Evolutionary conservation across 352 stramenopile genomes (phyloP).

Genomic region (Elongisporangium undulatum): DNA sequence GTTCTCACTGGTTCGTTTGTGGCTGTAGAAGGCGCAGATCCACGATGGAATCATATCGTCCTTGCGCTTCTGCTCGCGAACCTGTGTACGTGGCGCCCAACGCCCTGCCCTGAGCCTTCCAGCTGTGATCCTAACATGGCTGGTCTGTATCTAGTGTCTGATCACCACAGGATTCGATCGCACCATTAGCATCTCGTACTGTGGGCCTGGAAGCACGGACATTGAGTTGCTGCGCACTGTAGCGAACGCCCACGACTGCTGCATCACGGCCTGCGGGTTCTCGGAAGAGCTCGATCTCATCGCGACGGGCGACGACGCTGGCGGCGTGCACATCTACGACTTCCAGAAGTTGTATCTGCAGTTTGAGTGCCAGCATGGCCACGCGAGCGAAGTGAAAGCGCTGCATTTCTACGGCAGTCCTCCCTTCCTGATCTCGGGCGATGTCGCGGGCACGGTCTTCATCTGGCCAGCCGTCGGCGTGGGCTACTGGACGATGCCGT

Average conservation of each 20-base stretch:
- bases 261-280: constrained; percentile 54
- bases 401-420: constrained; percentile 44
- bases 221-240: constrained; percentile 60
- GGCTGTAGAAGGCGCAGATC: constrained; percentile 35
- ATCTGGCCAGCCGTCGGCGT: constrained; percentile 37
- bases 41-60: constrained; percentile 56
- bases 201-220: constrained; percentile 32
- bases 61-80: constrained; percentile 53
- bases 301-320: constrained; percentile 50
- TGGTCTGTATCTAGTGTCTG: constrained; percentile 42
- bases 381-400: constrained; percentile 40
- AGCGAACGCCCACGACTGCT: constrained; percentile 54
- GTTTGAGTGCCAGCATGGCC: constrained; percentile 40
- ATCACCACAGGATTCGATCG: constrained; percentile 60
- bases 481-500: constrained; percentile 12
- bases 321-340: constrained; percentile 58
- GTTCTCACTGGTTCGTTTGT: constrained; percentile 3
- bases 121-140: background rate
- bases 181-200: constrained; percentile 47
- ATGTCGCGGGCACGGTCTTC: constrained; percentile 31
- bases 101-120: too few relatives aligned
- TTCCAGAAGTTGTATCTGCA: constrained; percentile 52
- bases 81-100: constrained; percentile 29
- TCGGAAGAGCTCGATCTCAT: constrained; percentile 33
- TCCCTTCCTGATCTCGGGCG: constrained; percentile 38